phyloP scores from a whole-genome alignment of 495 filamentous ascomycete species.

The Pyronema omphalodes region DNA sequence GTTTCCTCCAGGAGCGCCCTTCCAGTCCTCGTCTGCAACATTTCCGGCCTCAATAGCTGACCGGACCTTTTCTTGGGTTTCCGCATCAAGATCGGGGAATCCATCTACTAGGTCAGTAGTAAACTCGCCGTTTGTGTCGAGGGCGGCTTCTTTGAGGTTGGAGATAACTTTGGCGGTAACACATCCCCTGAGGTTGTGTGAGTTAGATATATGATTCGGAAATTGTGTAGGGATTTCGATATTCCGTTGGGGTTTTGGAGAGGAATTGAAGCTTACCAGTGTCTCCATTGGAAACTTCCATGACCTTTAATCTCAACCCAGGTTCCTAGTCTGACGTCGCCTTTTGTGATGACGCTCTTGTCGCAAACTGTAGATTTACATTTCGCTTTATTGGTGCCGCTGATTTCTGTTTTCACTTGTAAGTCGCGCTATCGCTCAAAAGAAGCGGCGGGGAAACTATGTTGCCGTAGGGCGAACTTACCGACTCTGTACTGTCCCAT shows the following conservation, averaged over 20 bases:
- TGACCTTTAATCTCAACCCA: constrained; percentile 37
- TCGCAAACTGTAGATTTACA: constrained; percentile 13
- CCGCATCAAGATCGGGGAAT: constrained; percentile 39
- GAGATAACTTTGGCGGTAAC: constrained; percentile 41
- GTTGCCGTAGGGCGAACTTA: too few species aligned
- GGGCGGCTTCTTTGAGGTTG: constrained; percentile 28
- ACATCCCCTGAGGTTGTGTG: constrained; percentile 39
- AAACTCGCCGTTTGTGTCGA: constrained; percentile 12
- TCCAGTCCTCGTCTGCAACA: constrained; percentile 53
- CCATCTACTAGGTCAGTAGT: constrained; percentile 37
- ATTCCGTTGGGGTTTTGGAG: background rate
- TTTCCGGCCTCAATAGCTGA: constrained; percentile 46
- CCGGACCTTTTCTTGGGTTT: constrained; percentile 40
- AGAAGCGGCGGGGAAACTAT: too few species aligned
- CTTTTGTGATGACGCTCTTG: constrained; percentile 54
- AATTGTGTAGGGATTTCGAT: background rate
- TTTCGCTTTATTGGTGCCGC: constrained; percentile 4
- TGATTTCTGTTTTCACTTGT: constrained; percentile 6
- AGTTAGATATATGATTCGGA: background rate
- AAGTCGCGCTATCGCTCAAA: too few species aligned
- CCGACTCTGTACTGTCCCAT: too few species aligned
- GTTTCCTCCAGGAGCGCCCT: constrained; percentile 28
- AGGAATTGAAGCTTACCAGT: constrained; percentile 43
- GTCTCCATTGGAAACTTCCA: constrained; percentile 47
- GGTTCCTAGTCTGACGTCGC: constrained; percentile 49